A percentile compares a stretch with the other conserved stretches of the same genome.
phyloP scores from a whole-genome alignment of 352 stramenopile genomes.

The Phytophthora europaea region DNA sequence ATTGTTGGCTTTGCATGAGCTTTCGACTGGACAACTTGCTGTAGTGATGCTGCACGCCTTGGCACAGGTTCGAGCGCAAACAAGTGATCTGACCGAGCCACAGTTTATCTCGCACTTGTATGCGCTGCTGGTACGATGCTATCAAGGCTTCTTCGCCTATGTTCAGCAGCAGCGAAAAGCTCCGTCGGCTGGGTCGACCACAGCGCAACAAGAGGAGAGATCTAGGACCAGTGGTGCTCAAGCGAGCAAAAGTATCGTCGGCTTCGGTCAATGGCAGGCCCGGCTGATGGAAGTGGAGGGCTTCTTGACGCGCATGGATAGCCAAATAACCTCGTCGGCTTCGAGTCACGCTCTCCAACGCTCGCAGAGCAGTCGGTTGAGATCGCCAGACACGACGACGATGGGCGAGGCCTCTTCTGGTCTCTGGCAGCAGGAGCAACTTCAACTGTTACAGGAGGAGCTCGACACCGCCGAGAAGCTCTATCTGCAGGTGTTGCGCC shows the following conservation, averaged over 20 bases:
- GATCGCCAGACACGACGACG: constrained; percentile 36
- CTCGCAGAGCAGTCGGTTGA: constrained; percentile 29
- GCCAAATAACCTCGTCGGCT: not conserved
- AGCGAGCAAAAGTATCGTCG: not conserved
- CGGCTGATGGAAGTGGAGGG: constrained; percentile 61
- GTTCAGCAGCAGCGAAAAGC: constrained; percentile 7
- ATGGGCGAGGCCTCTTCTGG: constrained; percentile 25
- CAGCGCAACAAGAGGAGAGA: not conserved
- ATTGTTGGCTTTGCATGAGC: constrained; percentile 39
- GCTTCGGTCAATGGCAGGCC: constrained; percentile 46
- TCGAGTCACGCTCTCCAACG: constrained; percentile 1
- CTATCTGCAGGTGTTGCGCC: constrained; percentile 76
- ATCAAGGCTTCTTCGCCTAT: constrained; percentile 59
- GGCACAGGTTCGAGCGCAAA: constrained; percentile 37
- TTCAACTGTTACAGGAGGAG: constrained; percentile 64
- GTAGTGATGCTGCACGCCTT: constrained; percentile 69
- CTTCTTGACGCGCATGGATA: constrained; percentile 54
- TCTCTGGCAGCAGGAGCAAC: constrained; percentile 48
- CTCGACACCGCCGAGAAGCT: constrained; percentile 79
- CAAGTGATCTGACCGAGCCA: constrained; percentile 56
- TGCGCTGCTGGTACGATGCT: constrained; percentile 63
- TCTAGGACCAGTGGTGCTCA: constrained; percentile 8
- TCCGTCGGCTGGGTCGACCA: not conserved
- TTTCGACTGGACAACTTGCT: constrained; percentile 62
- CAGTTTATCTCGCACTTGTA: constrained; percentile 65